Evolutionary conservation across 768 basidiomycete genomes (phyloP).

Genomic region (Serendipita sp.): DNA sequence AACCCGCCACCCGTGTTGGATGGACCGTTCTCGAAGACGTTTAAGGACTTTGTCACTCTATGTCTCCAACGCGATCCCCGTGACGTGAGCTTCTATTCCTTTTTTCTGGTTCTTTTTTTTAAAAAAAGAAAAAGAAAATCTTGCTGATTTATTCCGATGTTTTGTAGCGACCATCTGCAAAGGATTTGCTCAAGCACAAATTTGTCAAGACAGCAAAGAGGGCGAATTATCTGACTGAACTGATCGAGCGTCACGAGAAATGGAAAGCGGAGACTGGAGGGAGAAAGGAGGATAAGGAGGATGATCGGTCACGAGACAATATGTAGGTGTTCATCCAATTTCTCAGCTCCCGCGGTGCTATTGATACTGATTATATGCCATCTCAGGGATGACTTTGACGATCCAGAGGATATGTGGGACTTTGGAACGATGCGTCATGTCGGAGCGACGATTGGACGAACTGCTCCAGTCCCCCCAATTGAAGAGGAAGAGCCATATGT

Average conservation of each 20-base stretch:
- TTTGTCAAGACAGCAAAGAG: slow-evolving; percentile 93
- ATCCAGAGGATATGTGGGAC: slow-evolving; percentile 75
- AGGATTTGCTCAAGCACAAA: slow-evolving; percentile 89
- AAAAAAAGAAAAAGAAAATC: too few relatives aligned
- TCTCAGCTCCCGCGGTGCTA: neutral
- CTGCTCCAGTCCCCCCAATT: slow-evolving; percentile 34
- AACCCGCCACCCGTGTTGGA: slow-evolving; percentile 88
- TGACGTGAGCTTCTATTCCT: slow-evolving; percentile 38
- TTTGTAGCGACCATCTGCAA: slow-evolving; percentile 76
- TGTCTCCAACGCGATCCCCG: slow-evolving; percentile 91
- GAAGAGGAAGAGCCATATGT: neutral
- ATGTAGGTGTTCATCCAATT: slow-evolving; percentile 29
- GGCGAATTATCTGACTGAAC: slow-evolving; percentile 82
- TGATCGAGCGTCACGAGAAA: slow-evolving; percentile 86
- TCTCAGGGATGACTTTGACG: slow-evolving; percentile 37
- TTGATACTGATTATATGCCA: too few relatives aligned
- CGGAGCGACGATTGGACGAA: slow-evolving; percentile 48
- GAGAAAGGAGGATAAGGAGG: slow-evolving; percentile 53
- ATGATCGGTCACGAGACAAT: slow-evolving; percentile 28
- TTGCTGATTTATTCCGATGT: neutral
- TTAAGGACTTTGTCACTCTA: slow-evolving; percentile 83
- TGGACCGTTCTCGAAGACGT: slow-evolving; percentile 78
- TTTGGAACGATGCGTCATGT: slow-evolving; percentile 88
- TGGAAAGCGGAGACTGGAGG: slow-evolving; percentile 87
- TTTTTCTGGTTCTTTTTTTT: neutral